phyloP scores from a whole-genome alignment of 805 yeast species.

The Ogataea allantospora region DNA sequence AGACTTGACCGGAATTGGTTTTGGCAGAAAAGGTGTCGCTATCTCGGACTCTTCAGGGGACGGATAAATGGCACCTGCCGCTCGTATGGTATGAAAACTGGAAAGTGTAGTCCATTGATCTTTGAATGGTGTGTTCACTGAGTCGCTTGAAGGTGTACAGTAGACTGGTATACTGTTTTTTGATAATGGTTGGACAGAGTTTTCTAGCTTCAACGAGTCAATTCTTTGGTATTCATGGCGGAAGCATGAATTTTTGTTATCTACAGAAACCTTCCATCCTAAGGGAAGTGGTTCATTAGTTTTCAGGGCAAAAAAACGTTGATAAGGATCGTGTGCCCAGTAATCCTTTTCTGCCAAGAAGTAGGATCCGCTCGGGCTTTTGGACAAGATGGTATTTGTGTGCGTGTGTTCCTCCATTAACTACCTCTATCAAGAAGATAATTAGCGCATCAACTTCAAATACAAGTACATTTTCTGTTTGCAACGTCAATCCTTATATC shows the following conservation, averaged over 20 bases:
- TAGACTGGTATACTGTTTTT: not conserved
- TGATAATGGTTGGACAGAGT: no score
- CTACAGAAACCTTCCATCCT: slow-evolving; percentile 19
- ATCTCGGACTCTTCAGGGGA: slow-evolving; percentile 18
- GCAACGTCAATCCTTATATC: slow-evolving; percentile 5
- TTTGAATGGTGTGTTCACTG: not conserved
- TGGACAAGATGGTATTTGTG: not conserved
- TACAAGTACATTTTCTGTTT: slow-evolving; percentile 1
- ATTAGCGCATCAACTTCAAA: no score
- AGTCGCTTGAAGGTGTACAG: slow-evolving; percentile 1
- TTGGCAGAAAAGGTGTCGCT: slow-evolving; percentile 15
- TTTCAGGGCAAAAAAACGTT: slow-evolving; percentile 23
- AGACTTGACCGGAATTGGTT: slow-evolving; percentile 14
- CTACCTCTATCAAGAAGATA: not conserved
- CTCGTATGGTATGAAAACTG: not conserved
- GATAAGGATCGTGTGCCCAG: slow-evolving; percentile 31
- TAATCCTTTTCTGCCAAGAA: slow-evolving; percentile 12
- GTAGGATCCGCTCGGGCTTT: slow-evolving; percentile 1
- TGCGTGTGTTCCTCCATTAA: not conserved
- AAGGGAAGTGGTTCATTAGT: slow-evolving; percentile 17
- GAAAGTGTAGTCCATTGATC: not conserved
- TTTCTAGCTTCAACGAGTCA: not conserved
- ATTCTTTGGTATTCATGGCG: slow-evolving; percentile 13
- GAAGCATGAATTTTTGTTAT: slow-evolving; percentile 21
- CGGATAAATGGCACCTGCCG: slow-evolving; percentile 2